Percentiles rank a stretch among this genome's conserved stretches.
phyloP scores from a whole-genome alignment of 345 rosid species.

The Limnanthes douglasii region DNA sequence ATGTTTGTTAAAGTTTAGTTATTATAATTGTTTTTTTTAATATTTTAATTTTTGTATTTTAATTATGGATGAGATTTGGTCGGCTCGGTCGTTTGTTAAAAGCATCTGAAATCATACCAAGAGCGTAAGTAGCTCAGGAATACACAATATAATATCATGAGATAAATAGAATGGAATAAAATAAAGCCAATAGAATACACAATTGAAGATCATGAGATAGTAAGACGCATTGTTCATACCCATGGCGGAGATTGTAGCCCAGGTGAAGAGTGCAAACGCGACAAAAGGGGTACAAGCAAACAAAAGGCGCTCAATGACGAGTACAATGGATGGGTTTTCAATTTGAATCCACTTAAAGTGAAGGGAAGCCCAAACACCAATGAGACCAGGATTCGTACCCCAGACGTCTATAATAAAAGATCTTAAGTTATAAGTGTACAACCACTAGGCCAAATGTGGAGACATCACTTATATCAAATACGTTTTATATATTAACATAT shows the following conservation, averaged over 20 bases:
- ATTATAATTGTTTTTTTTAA: no score
- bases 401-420: no score
- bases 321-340: slow-evolving; percentile 74
- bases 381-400: no score
- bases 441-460: no score
- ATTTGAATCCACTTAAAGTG: slow-evolving; percentile 97
- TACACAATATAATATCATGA: slow-evolving; percentile 73
- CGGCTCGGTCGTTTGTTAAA: no score
- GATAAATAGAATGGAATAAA: slow-evolving; percentile 65
- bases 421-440: no score
- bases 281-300: slow-evolving; percentile 76
- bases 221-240: slow-evolving; percentile 85
- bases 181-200: slow-evolving; percentile 91
- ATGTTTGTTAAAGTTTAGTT: no score
- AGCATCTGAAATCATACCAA: slow-evolving; percentile 83
- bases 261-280: slow-evolving; percentile 72
- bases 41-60: no score
- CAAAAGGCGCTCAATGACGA: slow-evolving; percentile 77
- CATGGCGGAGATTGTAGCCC: slow-evolving; percentile 88
- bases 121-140: slow-evolving; percentile 80
- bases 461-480: no score
- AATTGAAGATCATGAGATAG: slow-evolving; percentile 58
- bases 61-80: no score
- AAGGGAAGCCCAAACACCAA: slow-evolving; percentile 91
- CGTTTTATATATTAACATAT: no score